phyloP scores from a whole-genome alignment of 768 basidiomycete species.

The Mycena capillaripes region DNA sequence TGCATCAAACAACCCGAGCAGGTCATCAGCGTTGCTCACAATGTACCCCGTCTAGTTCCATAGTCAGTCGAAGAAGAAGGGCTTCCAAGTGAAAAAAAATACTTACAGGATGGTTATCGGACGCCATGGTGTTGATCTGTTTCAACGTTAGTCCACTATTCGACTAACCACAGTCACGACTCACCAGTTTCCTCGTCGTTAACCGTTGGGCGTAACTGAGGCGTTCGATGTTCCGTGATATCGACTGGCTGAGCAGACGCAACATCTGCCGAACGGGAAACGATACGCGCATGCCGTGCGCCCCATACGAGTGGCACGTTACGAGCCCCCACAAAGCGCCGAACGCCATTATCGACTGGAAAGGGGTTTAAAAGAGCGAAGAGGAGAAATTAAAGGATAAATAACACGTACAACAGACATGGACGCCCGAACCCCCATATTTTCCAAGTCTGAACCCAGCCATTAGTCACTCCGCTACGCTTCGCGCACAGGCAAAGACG shows the following conservation, averaged over 20 bases:
- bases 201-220: slow-evolving; percentile 83
- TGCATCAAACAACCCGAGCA: slow-evolving; percentile 83
- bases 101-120: slow-evolving; percentile 71
- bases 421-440: slow-evolving; percentile 87
- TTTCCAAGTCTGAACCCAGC: slow-evolving; percentile 69
- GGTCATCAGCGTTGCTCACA: slow-evolving; percentile 84
- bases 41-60: slow-evolving; percentile 73
- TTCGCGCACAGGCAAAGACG: slow-evolving; percentile 34
- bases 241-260: slow-evolving; percentile 82
- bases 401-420: slow-evolving; percentile 82
- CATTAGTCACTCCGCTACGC: background rate
- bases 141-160: slow-evolving; percentile 5
- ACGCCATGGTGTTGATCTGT: slow-evolving; percentile 80
- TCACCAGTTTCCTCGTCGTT: slow-evolving; percentile 81
- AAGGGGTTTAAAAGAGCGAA: background rate
- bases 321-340: slow-evolving; percentile 86
- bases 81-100: background rate
- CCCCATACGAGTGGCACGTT: slow-evolving; percentile 83
- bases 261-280: slow-evolving; percentile 90
- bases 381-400: background rate
- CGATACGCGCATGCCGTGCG: slow-evolving; percentile 86
- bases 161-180: slow-evolving; percentile 36
- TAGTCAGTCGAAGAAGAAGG: background rate
- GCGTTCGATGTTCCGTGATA: slow-evolving; percentile 85
- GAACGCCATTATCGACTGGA: slow-evolving; percentile 83